phyloP scores from a whole-genome alignment of 176 grass and related monocot genomes.

The Eleusine indica region DNA sequence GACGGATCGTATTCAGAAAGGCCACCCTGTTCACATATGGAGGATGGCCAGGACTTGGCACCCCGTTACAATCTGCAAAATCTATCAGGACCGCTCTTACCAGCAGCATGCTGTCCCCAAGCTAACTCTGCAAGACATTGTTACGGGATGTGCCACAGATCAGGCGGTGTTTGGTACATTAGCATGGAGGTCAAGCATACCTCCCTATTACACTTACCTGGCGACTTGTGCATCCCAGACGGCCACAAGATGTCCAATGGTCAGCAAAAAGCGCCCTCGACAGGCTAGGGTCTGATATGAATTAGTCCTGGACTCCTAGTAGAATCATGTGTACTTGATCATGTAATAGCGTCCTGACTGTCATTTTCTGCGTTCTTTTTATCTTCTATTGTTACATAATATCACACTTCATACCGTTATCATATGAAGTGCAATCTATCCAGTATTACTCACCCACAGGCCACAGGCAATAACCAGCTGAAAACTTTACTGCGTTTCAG shows the following conservation, averaged over 20 bases:
- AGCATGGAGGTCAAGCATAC: slow-evolving; percentile 29
- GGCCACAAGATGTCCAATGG: neutral
- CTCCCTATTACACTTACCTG: slow-evolving; percentile 39
- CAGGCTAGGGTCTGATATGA: neutral
- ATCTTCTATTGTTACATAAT: neutral
- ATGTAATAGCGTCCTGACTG: neutral
- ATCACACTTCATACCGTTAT: neutral
- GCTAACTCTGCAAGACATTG: slow-evolving; percentile 1
- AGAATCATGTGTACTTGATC: neutral
- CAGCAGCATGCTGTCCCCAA: neutral
- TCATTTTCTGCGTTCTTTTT: neutral
- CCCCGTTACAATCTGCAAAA: neutral
- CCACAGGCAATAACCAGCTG: neutral
- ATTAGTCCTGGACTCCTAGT: neutral
- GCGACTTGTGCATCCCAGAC: neutral
- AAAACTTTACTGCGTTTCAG: neutral
- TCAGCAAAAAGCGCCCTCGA: slow-evolving; percentile 21
- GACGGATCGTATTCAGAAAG: neutral
- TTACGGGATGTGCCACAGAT: neutral
- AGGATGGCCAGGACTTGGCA: neutral
- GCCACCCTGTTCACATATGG: neutral
- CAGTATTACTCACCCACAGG: neutral
- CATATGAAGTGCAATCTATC: neutral
- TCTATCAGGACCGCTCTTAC: neutral
- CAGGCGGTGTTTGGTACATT: slow-evolving; percentile 13